These are phyloP conservation scores for Platanus orientalis DNA, from an alignment of 164 flowering plant genomes.

Conservation along the genomic window DNA sequence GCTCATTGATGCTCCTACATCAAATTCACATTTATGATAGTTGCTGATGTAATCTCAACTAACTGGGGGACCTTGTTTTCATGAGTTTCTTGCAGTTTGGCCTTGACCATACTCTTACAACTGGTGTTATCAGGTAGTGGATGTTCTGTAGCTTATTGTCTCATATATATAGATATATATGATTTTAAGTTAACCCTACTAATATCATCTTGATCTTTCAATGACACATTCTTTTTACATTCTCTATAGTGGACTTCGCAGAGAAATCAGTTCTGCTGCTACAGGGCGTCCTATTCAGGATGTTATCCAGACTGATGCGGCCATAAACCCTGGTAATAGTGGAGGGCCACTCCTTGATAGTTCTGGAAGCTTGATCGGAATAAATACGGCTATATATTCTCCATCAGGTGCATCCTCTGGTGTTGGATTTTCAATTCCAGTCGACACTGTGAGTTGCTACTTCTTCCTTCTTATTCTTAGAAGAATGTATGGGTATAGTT, in stretches of 20 bases:
- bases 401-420: constrained; percentile 99
- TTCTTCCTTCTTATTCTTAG: background rate
- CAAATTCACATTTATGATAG: no score
- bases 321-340: constrained; percentile 97
- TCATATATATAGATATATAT: no score
- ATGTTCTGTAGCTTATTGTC: background rate
- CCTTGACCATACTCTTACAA: constrained; percentile 96
- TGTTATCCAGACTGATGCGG: constrained; percentile 98
- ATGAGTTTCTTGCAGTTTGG: constrained; percentile 74
- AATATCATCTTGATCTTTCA: background rate
- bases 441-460: constrained; percentile 69
- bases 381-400: constrained; percentile 95
- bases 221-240: constrained; percentile 4
- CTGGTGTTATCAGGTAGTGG: constrained; percentile 91
- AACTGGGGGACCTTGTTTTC: background rate
- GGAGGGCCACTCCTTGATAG: constrained; percentile 99
- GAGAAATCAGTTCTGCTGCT: constrained; percentile 97
- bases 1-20: no score
- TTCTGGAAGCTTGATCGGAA: constrained; percentile 87
- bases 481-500: no score
- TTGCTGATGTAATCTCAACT: background rate
- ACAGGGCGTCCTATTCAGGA: constrained; percentile 98
- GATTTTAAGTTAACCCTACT: no score
- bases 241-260: constrained; percentile 72
- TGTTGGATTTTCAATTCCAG: constrained; percentile 96